A percentile compares a stretch with the other conserved stretches of the same genome.
Evolutionary conservation across 257 asterid species (phyloP).

Genomic region (Fraxinus excelsior): DNA sequence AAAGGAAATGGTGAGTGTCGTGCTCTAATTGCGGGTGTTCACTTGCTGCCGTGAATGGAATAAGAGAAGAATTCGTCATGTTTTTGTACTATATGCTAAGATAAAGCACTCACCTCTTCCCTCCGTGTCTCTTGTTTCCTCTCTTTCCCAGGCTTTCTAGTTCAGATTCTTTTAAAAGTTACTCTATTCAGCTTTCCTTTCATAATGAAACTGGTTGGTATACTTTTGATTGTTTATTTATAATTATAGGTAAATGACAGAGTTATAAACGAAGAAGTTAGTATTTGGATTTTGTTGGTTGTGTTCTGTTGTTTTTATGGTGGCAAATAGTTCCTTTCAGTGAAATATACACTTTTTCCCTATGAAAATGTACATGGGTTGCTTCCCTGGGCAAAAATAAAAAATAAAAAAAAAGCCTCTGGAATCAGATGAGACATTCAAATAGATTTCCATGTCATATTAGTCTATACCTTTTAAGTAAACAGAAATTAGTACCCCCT

Average conservation of each 20-base stretch:
- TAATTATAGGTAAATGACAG: not conserved
- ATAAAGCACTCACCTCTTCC: not conserved
- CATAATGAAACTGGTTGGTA: not conserved
- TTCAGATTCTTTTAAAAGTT: not conserved
- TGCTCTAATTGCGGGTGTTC: not conserved
- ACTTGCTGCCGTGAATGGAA: not conserved
- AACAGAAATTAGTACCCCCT: not conserved
- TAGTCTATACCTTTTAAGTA: not conserved
- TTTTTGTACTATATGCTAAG: not conserved
- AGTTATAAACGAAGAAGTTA: not conserved
- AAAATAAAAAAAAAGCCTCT: not conserved
- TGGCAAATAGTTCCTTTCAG: not conserved
- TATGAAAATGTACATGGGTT: too few species aligned
- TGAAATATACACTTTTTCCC: not conserved
- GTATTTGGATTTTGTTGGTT: not conserved
- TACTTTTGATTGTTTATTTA: not conserved
- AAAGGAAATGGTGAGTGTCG: constrained; percentile 79
- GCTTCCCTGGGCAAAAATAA: too few species aligned
- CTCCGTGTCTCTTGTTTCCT: not conserved
- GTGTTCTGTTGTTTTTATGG: not conserved
- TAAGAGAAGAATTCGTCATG: not conserved
- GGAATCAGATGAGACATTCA: not conserved
- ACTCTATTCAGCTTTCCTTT: not conserved
- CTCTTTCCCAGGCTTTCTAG: not conserved
- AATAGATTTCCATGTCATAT: not conserved